Conservation (phyloP, 2,329 filamentous ascomycete species). For the Chlorencoelia australis region DNA sequence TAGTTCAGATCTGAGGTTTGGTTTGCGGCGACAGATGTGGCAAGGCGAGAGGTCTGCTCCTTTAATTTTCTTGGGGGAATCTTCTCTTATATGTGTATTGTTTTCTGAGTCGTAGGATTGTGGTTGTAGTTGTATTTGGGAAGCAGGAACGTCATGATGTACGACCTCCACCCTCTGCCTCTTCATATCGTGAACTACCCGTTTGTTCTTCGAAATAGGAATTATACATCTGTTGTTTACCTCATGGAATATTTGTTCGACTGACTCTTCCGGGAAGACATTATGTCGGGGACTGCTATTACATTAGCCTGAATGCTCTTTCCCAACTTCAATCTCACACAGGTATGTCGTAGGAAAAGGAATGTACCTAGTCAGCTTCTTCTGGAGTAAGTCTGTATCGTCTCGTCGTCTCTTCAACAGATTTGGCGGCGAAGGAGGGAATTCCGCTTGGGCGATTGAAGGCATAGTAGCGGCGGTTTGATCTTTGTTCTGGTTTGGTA, state of each 20-base stretch:
- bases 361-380: slow-evolving; percentile 9
- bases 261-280: background rate
- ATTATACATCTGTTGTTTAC: background rate
- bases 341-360: background rate
- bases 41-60: slow-evolving; percentile 40
- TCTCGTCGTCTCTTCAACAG: slow-evolving; percentile 18
- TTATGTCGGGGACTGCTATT: slow-evolving; percentile 1
- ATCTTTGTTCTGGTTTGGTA: background rate
- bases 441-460: slow-evolving; percentile 17
- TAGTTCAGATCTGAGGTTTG: slow-evolving; percentile 54
- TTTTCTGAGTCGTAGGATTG: background rate
- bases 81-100: background rate
- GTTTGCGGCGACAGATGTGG: slow-evolving; percentile 57
- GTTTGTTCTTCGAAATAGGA: slow-evolving; percentile 1
- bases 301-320: background rate
- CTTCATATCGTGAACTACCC: background rate
- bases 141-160: no score
- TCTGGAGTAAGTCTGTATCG: slow-evolving; percentile 7
- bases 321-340: background rate
- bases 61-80: background rate
- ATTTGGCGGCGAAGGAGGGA: slow-evolving; percentile 5
- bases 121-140: background rate
- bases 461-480: slow-evolving; percentile 14
- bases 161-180: background rate
- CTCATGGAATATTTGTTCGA: no score